A percentile compares a stretch with the other conserved stretches of the same genome.
Conservation (phyloP, 1,284 basidiomycete species). For the Gymnopus androsaceus region DNA sequence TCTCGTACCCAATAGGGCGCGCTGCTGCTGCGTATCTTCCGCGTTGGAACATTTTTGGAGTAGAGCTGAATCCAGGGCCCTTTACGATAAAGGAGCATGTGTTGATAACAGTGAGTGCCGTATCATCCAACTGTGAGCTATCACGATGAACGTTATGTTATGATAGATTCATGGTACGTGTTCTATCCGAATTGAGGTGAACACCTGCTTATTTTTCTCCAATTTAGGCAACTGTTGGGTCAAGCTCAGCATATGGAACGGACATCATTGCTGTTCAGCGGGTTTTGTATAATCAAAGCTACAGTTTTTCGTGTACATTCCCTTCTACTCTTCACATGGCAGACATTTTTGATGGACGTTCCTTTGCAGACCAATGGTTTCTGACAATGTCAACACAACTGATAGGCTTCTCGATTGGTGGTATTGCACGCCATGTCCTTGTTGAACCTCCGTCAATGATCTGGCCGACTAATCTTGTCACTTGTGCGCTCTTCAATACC, state of each 20-base stretch:
- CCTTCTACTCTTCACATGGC: constrained; percentile 17
- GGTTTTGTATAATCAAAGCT: constrained; percentile 52
- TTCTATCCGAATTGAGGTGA: constrained; percentile 19
- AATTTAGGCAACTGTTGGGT: constrained; percentile 36
- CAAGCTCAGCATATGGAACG: constrained; percentile 54
- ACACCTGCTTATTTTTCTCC: neutral
- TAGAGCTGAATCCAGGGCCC: constrained; percentile 49
- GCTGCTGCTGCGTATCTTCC: constrained; percentile 42
- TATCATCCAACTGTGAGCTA: neutral
- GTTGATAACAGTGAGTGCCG: constrained; percentile 26
- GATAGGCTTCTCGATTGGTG: constrained; percentile 77
- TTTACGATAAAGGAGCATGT: constrained; percentile 45
- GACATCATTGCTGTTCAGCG: constrained; percentile 66
- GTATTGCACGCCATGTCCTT: constrained; percentile 62
- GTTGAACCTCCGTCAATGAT: constrained; percentile 83
- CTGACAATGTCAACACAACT: constrained; percentile 73
- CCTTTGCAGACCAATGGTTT: constrained; percentile 49
- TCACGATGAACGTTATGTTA: neutral
- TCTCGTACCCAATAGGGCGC: constrained; percentile 49
- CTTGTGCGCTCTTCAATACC: constrained; percentile 73
- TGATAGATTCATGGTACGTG: constrained; percentile 65
- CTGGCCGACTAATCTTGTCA: constrained; percentile 77
- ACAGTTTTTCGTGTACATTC: constrained; percentile 46
- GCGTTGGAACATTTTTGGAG: constrained; percentile 43
- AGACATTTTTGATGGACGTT: neutral